Conservation (phyloP, 306 rosid genomes). For the Sindora glabra region DNA sequence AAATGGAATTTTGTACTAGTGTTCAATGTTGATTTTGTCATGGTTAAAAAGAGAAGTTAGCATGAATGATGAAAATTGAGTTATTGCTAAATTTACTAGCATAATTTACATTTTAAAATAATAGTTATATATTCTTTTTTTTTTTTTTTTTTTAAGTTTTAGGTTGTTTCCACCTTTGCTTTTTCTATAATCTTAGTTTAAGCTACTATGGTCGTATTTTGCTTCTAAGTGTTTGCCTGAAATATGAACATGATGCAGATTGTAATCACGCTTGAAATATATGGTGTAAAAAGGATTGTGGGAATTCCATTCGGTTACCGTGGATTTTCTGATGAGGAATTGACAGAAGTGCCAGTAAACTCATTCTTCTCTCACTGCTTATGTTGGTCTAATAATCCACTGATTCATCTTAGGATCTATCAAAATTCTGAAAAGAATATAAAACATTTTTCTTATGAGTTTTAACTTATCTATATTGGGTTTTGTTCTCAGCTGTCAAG, state of each 20-base stretch:
- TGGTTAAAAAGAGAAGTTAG: neutral
- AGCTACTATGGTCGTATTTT: too few relatives aligned
- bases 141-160: too few relatives aligned
- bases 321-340: conserved; percentile 77
- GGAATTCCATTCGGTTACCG: conserved; percentile 98
- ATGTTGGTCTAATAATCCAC: neutral
- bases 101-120: too few relatives aligned
- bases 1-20: neutral
- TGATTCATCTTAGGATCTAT: neutral
- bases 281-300: conserved; percentile 85
- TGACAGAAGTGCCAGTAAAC: conserved; percentile 77
- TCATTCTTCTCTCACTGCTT: conserved; percentile 12
- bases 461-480: conserved; percentile 9
- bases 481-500: conserved; percentile 66
- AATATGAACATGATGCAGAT: conserved; percentile 52
- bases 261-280: conserved; percentile 94
- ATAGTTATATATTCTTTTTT: too few relatives aligned
- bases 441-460: neutral
- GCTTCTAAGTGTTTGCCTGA: conserved; percentile 8
- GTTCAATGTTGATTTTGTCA: neutral
- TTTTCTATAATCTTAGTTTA: too few relatives aligned
- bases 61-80: neutral
- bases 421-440: neutral
- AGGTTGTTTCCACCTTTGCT: too few relatives aligned
- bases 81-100: neutral